Conservation (phyloP, 345 rosid species). For the Syzygium jambos region DNA sequence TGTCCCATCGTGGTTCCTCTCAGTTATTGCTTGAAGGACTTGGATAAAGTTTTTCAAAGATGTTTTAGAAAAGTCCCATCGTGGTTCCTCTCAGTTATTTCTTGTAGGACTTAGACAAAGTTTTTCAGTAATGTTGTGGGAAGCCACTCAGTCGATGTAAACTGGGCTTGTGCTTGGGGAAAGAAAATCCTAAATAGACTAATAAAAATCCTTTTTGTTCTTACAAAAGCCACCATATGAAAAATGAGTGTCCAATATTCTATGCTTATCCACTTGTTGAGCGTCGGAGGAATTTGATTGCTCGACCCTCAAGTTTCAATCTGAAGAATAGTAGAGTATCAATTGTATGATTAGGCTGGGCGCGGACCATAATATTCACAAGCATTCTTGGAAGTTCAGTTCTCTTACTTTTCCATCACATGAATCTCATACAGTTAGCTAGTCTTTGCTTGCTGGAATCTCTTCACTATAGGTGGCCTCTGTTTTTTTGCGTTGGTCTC, state of each 20-base stretch:
- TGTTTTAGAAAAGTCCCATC: neutral
- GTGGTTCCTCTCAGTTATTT: neutral
- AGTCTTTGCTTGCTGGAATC: neutral
- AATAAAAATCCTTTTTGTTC: neutral
- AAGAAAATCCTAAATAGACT: neutral
- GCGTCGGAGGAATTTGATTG: neutral
- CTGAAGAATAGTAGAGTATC: neutral
- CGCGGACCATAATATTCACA: neutral
- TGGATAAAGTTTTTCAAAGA: neutral
- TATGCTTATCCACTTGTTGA: neutral
- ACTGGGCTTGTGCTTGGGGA: neutral
- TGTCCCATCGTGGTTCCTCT: neutral
- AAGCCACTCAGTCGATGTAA: neutral
- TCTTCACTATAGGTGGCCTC: neutral
- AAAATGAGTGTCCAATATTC: neutral
- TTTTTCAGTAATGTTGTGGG: neutral
- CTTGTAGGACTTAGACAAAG: neutral
- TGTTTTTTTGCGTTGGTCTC: neutral
- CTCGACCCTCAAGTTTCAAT: neutral
- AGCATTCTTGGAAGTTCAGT: neutral
- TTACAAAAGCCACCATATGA: neutral
- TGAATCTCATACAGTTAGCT: neutral
- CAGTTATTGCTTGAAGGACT: neutral
- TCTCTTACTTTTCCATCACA: neutral
- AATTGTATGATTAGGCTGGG: neutral